Evolutionary conservation across 768 basidiomycete genomes (phyloP), one percentile per base, ranked within the genome.

Genomic region (Epithele typhae): DNA sequence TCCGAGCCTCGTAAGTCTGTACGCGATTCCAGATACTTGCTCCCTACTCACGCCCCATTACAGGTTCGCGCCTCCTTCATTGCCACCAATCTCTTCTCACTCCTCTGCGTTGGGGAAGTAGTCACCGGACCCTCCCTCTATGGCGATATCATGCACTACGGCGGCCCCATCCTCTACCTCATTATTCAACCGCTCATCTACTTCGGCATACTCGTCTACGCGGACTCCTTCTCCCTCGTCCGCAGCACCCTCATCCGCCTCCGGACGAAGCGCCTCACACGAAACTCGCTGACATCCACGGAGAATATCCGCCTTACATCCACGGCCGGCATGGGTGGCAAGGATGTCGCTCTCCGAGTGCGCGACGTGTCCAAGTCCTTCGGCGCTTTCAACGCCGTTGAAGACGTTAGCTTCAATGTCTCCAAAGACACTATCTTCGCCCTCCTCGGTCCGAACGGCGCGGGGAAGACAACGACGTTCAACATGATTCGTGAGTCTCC

Each of bases 401-500:
- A 90, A 0, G 81, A 90, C 55, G 82, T 90, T 32, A 82, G 77
- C 51, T 77, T 89, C 55, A 81, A 80, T 0, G 81, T 88, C 25
- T 64, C 77, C 1, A 66, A 64, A 33, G 75, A 85, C 38, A 82
- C 80, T 39, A 69, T 85, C 14, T 86, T 88, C 53, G 85, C 82
- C 5, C 62, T 90, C 51, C 69, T 91, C 12, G 88, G 88, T 1
- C 88, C 88, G 1, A 91, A 90, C 54, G 88, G 88, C 6, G 88
- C 87, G 10, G 87, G 88, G 0, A 90, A 90, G 64, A 89, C 85
- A 8, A 88, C 88, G 0, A 82, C 81, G 0, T 87, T 90, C 63
- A 85, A 87, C 52, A 76, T 87, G 59, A 89, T 91, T 48, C 81
- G 85, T 84, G 56, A 45, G 83, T 71, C 18, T 6, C 12, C 32